Conservation (phyloP, 192 early-diverging fungal species). For the Coemansia asiatica region DNA sequence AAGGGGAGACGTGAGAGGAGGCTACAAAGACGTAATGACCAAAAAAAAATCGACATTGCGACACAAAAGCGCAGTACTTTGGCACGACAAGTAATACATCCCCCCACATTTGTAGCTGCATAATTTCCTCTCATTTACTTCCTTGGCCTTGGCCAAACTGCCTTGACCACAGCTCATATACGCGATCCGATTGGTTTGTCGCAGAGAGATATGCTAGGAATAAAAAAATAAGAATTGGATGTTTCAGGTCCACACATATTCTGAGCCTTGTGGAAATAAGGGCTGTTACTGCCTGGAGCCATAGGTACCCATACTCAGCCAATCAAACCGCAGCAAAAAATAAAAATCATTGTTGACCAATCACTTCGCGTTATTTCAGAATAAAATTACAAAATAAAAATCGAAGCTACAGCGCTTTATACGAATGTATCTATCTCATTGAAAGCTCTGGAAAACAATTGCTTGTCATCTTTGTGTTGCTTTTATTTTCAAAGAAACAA, state of each 20-base stretch:
- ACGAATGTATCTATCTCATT: no score
- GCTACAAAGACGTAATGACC: neutral
- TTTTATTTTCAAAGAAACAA: neutral
- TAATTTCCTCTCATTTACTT: no score
- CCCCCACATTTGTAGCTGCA: no score
- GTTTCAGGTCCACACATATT: conserved; percentile 1
- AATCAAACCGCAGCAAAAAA: neutral
- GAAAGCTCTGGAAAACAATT: no score
- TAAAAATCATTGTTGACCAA: neutral
- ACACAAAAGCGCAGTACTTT: neutral
- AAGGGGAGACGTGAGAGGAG: neutral
- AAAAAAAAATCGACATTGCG: neutral
- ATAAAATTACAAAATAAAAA: neutral
- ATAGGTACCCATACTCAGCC: neutral
- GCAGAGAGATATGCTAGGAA: neutral
- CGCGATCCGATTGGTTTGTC: neutral
- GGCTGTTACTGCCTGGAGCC: neutral
- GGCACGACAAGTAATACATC: no score
- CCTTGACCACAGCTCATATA: neutral
- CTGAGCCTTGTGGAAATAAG: neutral
- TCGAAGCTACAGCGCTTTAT: no score
- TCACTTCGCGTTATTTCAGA: neutral
- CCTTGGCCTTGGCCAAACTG: neutral
- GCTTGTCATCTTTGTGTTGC: no score
- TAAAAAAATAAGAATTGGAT: neutral